phyloP scores from a whole-genome alignment of 768 basidiomycete genomes.

The Boletus rubroflammeus region DNA sequence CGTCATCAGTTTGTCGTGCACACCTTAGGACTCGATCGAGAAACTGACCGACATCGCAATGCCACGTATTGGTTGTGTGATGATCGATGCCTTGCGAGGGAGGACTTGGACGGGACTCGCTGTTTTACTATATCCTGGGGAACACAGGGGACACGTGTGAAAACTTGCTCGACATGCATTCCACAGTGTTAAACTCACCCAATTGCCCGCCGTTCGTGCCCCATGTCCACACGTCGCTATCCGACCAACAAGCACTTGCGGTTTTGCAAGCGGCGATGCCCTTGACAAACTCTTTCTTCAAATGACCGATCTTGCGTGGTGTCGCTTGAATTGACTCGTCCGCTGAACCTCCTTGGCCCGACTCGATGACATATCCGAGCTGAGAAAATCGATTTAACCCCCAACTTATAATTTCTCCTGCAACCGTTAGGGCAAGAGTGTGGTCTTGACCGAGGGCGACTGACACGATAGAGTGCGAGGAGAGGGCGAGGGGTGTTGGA shows the following conservation, averaged over 20 bases:
- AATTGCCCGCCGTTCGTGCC: constrained; percentile 92
- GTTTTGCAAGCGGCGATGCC: constrained; percentile 87
- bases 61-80: constrained; percentile 64
- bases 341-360: constrained; percentile 37
- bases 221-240: constrained; percentile 75
- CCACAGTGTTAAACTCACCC: constrained; percentile 41
- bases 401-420: constrained; percentile 87
- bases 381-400: constrained; percentile 88
- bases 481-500: constrained; percentile 56
- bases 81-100: constrained; percentile 78
- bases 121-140: constrained; percentile 68
- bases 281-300: constrained; percentile 73
- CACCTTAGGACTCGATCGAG: background rate
- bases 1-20: background rate
- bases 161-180: background rate
- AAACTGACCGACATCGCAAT: constrained; percentile 69
- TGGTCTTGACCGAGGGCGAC: constrained; percentile 94
- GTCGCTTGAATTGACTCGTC: constrained; percentile 76
- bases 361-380: constrained; percentile 81
- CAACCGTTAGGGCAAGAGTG: constrained; percentile 76
- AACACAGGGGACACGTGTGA: background rate
- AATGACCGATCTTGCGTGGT: constrained; percentile 71
- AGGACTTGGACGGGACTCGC: constrained; percentile 70
- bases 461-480: constrained; percentile 53
- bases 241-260: constrained; percentile 88